These are phyloP conservation scores for Tolypocladium paradoxum DNA, from an alignment of 2,329 filamentous ascomycete species.

Conservation along the genomic window DNA sequence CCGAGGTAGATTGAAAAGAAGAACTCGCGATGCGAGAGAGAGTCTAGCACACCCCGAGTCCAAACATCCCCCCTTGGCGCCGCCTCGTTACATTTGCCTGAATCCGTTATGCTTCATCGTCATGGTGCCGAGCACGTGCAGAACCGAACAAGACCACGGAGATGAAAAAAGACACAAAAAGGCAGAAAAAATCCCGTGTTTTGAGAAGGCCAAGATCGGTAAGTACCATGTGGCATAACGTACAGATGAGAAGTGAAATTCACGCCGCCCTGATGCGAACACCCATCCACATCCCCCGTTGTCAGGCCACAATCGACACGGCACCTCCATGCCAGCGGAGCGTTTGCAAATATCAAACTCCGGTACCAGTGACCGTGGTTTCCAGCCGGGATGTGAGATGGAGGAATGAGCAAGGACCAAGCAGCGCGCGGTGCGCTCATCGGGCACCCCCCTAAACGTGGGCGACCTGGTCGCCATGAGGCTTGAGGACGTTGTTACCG, in stretches of 20 bases:
- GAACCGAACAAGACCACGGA: neutral
- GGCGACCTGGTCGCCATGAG: slow-evolving; percentile 16
- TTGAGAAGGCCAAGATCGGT: slow-evolving; percentile 18
- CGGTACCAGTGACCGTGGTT: neutral
- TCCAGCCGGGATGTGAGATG: neutral
- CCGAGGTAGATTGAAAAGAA: neutral
- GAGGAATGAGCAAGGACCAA: neutral
- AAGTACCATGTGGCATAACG: slow-evolving; percentile 21
- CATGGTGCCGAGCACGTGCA: slow-evolving; percentile 7
- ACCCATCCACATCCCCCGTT: slow-evolving; percentile 2
- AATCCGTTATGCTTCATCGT: slow-evolving; percentile 9
- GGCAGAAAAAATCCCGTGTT: slow-evolving; percentile 1
- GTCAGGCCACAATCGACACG: neutral
- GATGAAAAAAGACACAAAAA: slow-evolving; percentile 1
- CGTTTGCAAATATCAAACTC: neutral
- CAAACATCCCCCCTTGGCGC: slow-evolving; percentile 1
- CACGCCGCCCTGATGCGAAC: neutral
- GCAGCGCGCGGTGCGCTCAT: neutral
- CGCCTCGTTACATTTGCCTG: slow-evolving; percentile 1
- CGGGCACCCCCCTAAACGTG: slow-evolving; percentile 13
- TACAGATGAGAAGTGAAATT: slow-evolving; percentile 24
- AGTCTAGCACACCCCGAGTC: slow-evolving; percentile 7
- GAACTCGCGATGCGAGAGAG: neutral
- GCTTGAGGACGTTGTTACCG: slow-evolving; percentile 35
- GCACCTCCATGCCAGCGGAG: neutral